Conservation (phyloP, 2,329 filamentous ascomycete genomes). For the Diaporthe amygdali region DNA sequence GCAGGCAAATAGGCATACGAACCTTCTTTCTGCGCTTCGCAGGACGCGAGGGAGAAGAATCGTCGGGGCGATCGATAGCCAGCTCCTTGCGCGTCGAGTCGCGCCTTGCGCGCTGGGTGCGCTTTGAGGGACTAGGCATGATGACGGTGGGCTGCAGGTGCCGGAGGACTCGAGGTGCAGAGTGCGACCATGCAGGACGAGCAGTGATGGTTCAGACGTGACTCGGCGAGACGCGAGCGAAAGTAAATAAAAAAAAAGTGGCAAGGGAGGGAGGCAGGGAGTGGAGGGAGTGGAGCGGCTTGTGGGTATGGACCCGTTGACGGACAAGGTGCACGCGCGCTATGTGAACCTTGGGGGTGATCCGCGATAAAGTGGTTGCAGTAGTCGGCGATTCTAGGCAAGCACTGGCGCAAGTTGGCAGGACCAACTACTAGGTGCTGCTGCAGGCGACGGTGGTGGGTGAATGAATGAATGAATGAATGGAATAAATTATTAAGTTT, state of each 20-base stretch:
- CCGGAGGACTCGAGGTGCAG: background rate
- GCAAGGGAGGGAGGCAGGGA: constrained; percentile 23
- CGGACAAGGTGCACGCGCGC: background rate
- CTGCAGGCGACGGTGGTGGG: background rate
- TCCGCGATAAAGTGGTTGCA: constrained; percentile 19
- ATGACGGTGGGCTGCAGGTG: constrained; percentile 19
- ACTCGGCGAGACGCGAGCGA: constrained; percentile 3
- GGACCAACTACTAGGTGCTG: background rate
- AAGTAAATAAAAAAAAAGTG: constrained; percentile 20
- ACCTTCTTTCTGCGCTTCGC: constrained; percentile 70
- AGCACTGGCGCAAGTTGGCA: background rate
- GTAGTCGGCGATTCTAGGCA: background rate
- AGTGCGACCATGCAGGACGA: constrained; percentile 23
- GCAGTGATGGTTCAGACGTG: background rate
- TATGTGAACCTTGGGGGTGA: background rate
- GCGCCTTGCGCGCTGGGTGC: constrained; percentile 37
- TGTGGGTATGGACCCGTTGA: constrained; percentile 5
- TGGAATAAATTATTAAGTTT: background rate
- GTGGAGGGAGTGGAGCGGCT: background rate
- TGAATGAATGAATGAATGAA: background rate
- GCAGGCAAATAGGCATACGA: constrained; percentile 28
- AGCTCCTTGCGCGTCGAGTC: constrained; percentile 38
- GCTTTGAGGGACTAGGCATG: constrained; percentile 38
- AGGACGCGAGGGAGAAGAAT: constrained; percentile 66
- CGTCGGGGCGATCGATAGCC: constrained; percentile 39